Conservation (phyloP, 1,284 basidiomycete species). For the Trametes hirsuta region DNA sequence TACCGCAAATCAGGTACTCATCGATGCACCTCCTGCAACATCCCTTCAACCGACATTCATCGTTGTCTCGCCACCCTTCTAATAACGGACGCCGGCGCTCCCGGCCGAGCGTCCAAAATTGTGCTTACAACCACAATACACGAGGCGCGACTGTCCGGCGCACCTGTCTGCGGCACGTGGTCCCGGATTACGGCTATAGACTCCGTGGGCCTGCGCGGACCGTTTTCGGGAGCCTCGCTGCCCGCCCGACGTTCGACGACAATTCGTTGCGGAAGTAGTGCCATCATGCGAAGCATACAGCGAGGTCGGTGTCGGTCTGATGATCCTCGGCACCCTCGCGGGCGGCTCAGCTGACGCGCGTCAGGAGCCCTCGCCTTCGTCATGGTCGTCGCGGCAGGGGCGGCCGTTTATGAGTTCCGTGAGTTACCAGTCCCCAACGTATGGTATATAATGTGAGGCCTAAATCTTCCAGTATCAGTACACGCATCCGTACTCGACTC, state of each 20-base stretch:
- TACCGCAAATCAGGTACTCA: too few species aligned
- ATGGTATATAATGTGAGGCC: background rate
- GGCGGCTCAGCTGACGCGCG: constrained; percentile 11
- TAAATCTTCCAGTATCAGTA: background rate
- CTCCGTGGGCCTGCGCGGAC: background rate
- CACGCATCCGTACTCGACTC: background rate
- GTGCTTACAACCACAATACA: background rate
- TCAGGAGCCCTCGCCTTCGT: constrained; percentile 5
- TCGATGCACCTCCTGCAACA: too few species aligned
- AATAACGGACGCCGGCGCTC: background rate
- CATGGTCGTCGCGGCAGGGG: background rate
- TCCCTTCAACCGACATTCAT: too few species aligned
- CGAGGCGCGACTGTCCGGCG: background rate
- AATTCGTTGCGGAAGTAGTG: background rate
- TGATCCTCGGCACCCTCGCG: constrained; percentile 9
- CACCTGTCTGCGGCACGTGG: background rate
- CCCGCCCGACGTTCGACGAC: background rate
- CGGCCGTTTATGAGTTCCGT: background rate
- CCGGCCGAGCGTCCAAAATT: background rate
- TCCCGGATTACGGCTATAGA: background rate
- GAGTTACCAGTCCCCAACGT: background rate
- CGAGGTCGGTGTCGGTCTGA: constrained; percentile 7
- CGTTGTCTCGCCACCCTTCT: too few species aligned
- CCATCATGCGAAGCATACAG: background rate
- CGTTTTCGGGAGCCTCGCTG: background rate